Evolutionary conservation across 2,329 filamentous ascomycete species (phyloP).

Genomic region (Aureobasidium melanogenum): DNA sequence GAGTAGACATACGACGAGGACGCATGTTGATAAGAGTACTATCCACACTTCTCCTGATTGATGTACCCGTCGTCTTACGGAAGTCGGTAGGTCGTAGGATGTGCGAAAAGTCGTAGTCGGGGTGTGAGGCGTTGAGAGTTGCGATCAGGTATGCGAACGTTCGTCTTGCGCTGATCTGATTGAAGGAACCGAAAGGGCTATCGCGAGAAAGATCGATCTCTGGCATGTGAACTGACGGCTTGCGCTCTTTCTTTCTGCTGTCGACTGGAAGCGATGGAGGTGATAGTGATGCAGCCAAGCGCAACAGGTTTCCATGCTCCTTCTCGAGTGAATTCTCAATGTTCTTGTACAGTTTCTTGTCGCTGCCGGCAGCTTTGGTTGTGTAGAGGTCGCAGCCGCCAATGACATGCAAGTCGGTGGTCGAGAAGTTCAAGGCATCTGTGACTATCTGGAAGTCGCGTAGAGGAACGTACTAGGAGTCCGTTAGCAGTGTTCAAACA

Average conservation of each 20-base stretch:
- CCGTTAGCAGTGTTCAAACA: not conserved
- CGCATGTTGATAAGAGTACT: slow-evolving; percentile 80
- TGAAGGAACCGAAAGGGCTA: slow-evolving; percentile 85
- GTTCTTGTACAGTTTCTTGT: slow-evolving; percentile 95
- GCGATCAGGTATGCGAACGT: slow-evolving; percentile 96
- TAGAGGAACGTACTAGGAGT: slow-evolving; percentile 72
- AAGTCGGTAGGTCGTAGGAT: slow-evolving; percentile 85
- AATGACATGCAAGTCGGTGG: slow-evolving; percentile 81
- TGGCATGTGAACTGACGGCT: slow-evolving; percentile 22
- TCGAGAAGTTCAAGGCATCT: slow-evolving; percentile 90
- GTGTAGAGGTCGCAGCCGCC: slow-evolving; percentile 96
- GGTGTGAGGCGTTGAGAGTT: slow-evolving; percentile 89
- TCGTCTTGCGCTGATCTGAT: slow-evolving; percentile 76
- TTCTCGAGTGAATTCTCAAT: slow-evolving; percentile 88
- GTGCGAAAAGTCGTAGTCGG: slow-evolving; percentile 95
- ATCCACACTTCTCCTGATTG: slow-evolving; percentile 80
- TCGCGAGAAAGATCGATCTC: slow-evolving; percentile 64
- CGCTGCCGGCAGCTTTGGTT: slow-evolving; percentile 86
- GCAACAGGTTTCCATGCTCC: slow-evolving; percentile 80
- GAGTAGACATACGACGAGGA: slow-evolving; percentile 45
- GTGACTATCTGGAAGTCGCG: slow-evolving; percentile 87
- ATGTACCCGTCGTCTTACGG: slow-evolving; percentile 69
- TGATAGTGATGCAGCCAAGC: slow-evolving; percentile 78
- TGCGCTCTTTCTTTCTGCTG: slow-evolving; percentile 27
- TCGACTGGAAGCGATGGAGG: slow-evolving; percentile 53